These are phyloP conservation scores for Quercus tomentella DNA, from an alignment of 331 rosid species.

Conservation along the genomic window DNA sequence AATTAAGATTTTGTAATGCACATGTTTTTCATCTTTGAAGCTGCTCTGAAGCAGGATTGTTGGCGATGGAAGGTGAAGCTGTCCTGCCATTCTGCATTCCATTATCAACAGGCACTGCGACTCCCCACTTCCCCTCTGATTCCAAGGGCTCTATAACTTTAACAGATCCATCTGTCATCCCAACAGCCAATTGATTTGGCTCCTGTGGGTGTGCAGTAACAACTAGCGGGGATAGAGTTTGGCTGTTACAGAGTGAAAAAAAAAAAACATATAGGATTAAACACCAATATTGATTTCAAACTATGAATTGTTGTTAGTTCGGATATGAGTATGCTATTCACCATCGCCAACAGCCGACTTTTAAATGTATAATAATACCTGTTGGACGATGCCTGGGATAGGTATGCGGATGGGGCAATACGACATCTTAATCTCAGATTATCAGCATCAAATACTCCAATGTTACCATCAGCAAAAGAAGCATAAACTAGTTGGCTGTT, in stretches of 20 bases:
- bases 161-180: slow-evolving; percentile 76
- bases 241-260: slow-evolving; percentile 43
- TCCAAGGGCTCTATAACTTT: slow-evolving; percentile 76
- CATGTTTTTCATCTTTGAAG: slow-evolving; percentile 27
- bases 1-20: slow-evolving; percentile 1
- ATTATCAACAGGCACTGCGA: slow-evolving; percentile 48
- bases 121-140: slow-evolving; percentile 79
- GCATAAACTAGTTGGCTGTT: slow-evolving; percentile 68
- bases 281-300: background rate
- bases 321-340: background rate
- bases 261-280: background rate
- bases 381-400: slow-evolving; percentile 43
- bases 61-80: slow-evolving; percentile 37
- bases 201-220: slow-evolving; percentile 78
- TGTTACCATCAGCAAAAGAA: slow-evolving; percentile 64
- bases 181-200: slow-evolving; percentile 76
- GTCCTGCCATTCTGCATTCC: slow-evolving; percentile 43
- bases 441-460: slow-evolving; percentile 85
- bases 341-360: background rate
- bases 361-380: slow-evolving; percentile 40
- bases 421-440: slow-evolving; percentile 76
- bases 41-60: slow-evolving; percentile 29
- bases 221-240: slow-evolving; percentile 57
- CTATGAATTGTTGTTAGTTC: background rate
- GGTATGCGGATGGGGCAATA: slow-evolving; percentile 64